These are phyloP conservation scores for Dendrobium officinale DNA, from an alignment of 106 monocot genomes.

Conservation along the genomic window DNA sequence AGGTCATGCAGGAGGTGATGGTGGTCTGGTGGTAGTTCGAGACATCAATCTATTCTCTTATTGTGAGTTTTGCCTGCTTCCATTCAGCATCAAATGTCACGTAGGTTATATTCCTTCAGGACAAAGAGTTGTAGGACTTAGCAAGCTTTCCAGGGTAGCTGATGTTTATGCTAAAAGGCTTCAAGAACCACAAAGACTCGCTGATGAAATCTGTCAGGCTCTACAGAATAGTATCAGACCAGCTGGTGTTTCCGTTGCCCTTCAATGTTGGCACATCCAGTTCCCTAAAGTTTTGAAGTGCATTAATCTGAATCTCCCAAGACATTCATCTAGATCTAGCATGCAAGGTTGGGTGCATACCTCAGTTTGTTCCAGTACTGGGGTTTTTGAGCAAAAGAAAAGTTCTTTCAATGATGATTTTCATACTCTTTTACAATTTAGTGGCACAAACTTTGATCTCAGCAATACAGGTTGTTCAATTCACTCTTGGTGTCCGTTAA, in stretches of 20 bases:
- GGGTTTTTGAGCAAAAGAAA: slow-evolving; percentile 46
- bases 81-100: slow-evolving; percentile 72
- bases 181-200: slow-evolving; percentile 78
- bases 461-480: neutral
- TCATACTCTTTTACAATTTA: slow-evolving; percentile 46
- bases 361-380: slow-evolving; percentile 48
- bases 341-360: slow-evolving; percentile 45
- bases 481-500: slow-evolving; percentile 65
- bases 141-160: slow-evolving; percentile 91
- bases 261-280: slow-evolving; percentile 86
- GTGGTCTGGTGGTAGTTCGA: slow-evolving; percentile 75
- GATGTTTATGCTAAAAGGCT: slow-evolving; percentile 86
- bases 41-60: slow-evolving; percentile 83
- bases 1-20: slow-evolving; percentile 55
- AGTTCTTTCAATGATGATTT: slow-evolving; percentile 57
- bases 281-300: slow-evolving; percentile 35
- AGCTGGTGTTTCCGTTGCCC: slow-evolving; percentile 72
- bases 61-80: slow-evolving; percentile 92
- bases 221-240: slow-evolving; percentile 61
- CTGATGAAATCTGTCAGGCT: slow-evolving; percentile 69
- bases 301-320: neutral
- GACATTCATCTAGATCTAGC: slow-evolving; percentile 17
- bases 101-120: slow-evolving; percentile 80
- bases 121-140: slow-evolving; percentile 70
- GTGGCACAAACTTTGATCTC: slow-evolving; percentile 30